A percentile compares a stretch with the other conserved stretches of the same genome.
These are phyloP conservation scores for Trichoderma polysporum DNA, from an alignment of 2,329 filamentous ascomycete species.

Conservation along the genomic window DNA sequence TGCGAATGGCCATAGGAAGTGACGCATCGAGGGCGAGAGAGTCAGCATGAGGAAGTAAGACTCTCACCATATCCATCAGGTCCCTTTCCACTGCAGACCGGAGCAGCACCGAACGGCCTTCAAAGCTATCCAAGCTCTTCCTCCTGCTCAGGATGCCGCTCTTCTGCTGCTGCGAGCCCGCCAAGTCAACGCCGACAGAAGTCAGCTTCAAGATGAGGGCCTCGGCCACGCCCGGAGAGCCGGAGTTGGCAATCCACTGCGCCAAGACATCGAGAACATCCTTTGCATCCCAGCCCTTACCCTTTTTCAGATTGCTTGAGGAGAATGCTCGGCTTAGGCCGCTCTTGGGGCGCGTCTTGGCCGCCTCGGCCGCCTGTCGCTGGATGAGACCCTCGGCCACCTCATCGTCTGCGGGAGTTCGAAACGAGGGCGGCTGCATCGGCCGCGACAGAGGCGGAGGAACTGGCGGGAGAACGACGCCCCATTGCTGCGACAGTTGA, in stretches of 20 bases:
- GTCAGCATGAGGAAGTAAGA: slow-evolving; percentile 55
- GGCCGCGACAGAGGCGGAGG: slow-evolving; percentile 44
- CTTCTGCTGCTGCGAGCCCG: slow-evolving; percentile 49
- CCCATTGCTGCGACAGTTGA: slow-evolving; percentile 52
- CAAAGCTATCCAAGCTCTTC: slow-evolving; percentile 49
- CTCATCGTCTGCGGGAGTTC: slow-evolving; percentile 49
- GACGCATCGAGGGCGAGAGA: slow-evolving; percentile 49
- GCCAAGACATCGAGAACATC: slow-evolving; percentile 54
- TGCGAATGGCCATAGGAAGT: slow-evolving; percentile 49
- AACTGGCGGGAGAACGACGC: slow-evolving; percentile 43
- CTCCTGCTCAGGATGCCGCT: slow-evolving; percentile 48
- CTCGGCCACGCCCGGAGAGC: slow-evolving; percentile 56
- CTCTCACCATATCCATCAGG: slow-evolving; percentile 53
- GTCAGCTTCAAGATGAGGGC: slow-evolving; percentile 52
- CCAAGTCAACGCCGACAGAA: slow-evolving; percentile 51
- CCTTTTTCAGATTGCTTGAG: slow-evolving; percentile 42
- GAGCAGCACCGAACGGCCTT: slow-evolving; percentile 51
- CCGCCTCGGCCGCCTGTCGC: slow-evolving; percentile 40
- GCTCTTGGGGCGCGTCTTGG: slow-evolving; percentile 40
- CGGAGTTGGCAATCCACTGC: slow-evolving; percentile 48
- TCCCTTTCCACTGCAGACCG: slow-evolving; percentile 51
- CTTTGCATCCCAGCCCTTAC: slow-evolving; percentile 52
- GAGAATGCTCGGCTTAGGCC: slow-evolving; percentile 42
- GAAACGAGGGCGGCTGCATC: slow-evolving; percentile 43
- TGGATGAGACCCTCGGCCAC: slow-evolving; percentile 56